Evolutionary conservation across 352 stramenopile species (phyloP).

Genomic region (Pythium brassicae): DNA sequence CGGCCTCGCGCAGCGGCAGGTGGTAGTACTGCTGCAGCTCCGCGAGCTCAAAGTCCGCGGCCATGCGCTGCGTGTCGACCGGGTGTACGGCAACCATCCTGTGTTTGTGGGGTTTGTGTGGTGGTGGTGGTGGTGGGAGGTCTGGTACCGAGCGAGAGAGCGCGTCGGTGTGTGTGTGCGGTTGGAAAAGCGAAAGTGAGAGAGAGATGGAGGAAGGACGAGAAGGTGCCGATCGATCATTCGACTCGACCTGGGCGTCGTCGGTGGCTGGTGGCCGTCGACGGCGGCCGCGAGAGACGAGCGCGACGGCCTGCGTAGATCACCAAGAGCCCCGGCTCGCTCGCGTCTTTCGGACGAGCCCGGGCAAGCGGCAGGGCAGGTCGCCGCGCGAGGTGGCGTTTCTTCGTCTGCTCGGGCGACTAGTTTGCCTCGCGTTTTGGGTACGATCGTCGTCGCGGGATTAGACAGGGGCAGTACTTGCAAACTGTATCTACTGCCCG

Average conservation of each 20-base stretch:
- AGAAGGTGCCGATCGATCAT: background rate
- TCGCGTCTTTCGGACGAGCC: too few species aligned
- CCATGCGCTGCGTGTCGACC: constrained; percentile 24
- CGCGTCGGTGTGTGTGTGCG: constrained; percentile 4
- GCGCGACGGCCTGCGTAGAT: background rate
- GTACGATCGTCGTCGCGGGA: too few species aligned
- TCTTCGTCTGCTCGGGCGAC: too few species aligned
- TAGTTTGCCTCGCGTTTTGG: too few species aligned
- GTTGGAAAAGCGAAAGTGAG: constrained; percentile 17
- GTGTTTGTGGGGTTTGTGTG: background rate
- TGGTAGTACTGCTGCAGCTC: constrained; percentile 87
- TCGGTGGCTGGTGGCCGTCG: background rate
- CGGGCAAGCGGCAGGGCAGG: constrained; percentile 1
- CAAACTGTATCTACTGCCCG: too few species aligned
- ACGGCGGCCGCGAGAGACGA: background rate
- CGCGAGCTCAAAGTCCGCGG: constrained; percentile 72
- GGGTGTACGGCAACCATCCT: constrained; percentile 11
- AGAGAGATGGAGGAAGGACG: background rate
- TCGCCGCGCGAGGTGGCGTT: too few species aligned
- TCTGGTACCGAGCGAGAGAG: background rate
- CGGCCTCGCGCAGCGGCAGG: constrained; percentile 73
- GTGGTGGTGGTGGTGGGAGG: background rate
- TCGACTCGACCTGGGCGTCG: too few species aligned
- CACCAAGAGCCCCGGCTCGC: background rate
- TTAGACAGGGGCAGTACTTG: too few species aligned